Evolutionary conservation across 164 flowering plant species (phyloP).

Genomic region (Umbellularia californica): DNA sequence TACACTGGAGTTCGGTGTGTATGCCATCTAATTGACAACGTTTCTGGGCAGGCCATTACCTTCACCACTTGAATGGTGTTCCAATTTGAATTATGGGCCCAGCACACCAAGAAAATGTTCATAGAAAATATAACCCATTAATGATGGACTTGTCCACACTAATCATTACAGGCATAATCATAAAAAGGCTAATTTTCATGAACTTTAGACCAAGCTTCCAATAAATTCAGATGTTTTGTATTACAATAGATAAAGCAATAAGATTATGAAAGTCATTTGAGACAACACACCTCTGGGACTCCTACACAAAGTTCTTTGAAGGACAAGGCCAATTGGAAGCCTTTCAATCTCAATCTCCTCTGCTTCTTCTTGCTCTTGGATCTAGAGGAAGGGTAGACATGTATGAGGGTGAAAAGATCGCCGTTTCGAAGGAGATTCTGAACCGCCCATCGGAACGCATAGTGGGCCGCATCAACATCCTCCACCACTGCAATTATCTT

Average conservation of each 20-base stretch:
- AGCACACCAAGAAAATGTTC: no score
- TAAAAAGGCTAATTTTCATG: not conserved
- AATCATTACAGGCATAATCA: not conserved
- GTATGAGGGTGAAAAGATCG: constrained; percentile 72
- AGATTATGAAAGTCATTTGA: no score
- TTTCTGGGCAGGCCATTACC: not conserved
- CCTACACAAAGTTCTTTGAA: constrained; percentile 65
- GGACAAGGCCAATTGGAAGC: constrained; percentile 83
- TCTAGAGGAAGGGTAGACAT: constrained; percentile 48
- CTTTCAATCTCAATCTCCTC: constrained; percentile 54
- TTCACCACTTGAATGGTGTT: not conserved
- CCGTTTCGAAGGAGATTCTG: constrained; percentile 60
- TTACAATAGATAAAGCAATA: not conserved
- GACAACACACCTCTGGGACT: constrained; percentile 41
- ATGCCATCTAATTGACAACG: not conserved
- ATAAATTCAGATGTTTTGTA: no score
- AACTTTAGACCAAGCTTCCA: no score
- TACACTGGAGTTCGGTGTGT: not conserved
- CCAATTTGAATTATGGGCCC: not conserved
- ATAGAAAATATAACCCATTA: not conserved
- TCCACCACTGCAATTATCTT: constrained; percentile 83
- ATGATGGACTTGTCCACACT: not conserved
- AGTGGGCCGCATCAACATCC: constrained; percentile 70
- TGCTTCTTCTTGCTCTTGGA: constrained; percentile 41
- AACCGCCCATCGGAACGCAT: constrained; percentile 81